A percentile compares a stretch with the other conserved stretches of the same genome.
phyloP scores from a whole-genome alignment of 73 alveolate genomes.

The Paramecium pentaurelia region DNA sequence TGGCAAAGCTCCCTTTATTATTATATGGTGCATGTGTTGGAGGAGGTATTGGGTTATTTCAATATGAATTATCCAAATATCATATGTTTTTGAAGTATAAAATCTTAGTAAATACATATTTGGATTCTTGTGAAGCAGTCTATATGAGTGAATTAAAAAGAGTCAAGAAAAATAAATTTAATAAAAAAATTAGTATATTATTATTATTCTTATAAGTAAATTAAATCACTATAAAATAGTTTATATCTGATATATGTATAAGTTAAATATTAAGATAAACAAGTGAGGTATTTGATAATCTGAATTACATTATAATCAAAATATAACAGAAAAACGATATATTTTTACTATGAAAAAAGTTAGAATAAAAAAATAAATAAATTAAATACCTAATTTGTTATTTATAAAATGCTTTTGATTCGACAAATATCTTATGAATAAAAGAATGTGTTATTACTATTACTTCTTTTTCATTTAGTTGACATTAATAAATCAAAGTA shows the following conservation, averaged over 20 bases:
- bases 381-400: too few species aligned
- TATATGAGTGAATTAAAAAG: not conserved
- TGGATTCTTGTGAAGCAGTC: slow-evolving; percentile 8
- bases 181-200: not conserved
- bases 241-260: too few species aligned
- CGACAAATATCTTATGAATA: too few species aligned
- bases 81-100: not conserved
- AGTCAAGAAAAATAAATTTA: not conserved
- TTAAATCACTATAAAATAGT: not conserved
- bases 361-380: too few species aligned
- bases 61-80: not conserved
- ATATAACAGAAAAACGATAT: not conserved
- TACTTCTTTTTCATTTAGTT: too few species aligned
- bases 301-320: not conserved
- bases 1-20: not conserved
- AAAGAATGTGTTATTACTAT: too few species aligned
- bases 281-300: too few species aligned
- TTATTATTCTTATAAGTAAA: not conserved
- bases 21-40: slow-evolving; percentile 14
- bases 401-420: too few species aligned
- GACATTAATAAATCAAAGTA: too few species aligned
- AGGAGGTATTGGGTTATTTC: not conserved
- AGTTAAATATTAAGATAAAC: too few species aligned
- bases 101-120: not conserved
- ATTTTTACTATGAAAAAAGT: too few species aligned